Conservation (phyloP, 1,284 basidiomycete species). For the Sparassis latifolia region DNA sequence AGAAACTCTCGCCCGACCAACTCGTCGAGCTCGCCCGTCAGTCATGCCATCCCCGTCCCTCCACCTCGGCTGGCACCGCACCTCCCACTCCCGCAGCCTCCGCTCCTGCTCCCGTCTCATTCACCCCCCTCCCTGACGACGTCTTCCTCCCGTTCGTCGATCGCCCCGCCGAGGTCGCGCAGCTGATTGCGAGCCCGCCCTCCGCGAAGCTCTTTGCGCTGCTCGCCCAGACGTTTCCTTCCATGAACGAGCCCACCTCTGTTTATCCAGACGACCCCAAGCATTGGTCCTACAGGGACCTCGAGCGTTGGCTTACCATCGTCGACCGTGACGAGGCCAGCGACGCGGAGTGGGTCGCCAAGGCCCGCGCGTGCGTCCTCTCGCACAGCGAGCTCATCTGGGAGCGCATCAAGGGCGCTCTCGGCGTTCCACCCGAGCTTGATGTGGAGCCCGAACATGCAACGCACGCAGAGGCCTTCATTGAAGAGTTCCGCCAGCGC, state of each 20-base stretch:
- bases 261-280: constrained; percentile 37
- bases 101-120: constrained; percentile 40
- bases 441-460: constrained; percentile 41
- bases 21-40: constrained; percentile 59
- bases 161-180: constrained; percentile 56
- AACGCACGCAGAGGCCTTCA: too few relatives aligned
- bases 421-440: constrained; percentile 72
- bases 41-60: constrained; percentile 41
- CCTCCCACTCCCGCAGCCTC: constrained; percentile 15
- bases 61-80: constrained; percentile 8
- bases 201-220: constrained; percentile 63
- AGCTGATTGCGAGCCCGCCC: constrained; percentile 54
- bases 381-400: constrained; percentile 71
- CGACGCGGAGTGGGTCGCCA: constrained; percentile 59
- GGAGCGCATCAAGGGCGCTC: constrained; percentile 74
- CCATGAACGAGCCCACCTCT: constrained; percentile 18
- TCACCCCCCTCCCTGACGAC: constrained; percentile 63
- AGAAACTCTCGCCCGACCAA: constrained; percentile 53
- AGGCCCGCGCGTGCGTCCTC: constrained; percentile 60
- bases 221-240: constrained; percentile 60
- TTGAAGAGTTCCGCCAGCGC: too few relatives aligned
- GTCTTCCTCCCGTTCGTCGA: constrained; percentile 75
- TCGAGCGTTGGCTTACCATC: constrained; percentile 53
- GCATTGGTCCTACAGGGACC: constrained; percentile 52
- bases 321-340: constrained; percentile 51